Evolutionary conservation across 2,329 filamentous ascomycete species (phyloP).

Genomic region (Aspergillus intermedius): DNA sequence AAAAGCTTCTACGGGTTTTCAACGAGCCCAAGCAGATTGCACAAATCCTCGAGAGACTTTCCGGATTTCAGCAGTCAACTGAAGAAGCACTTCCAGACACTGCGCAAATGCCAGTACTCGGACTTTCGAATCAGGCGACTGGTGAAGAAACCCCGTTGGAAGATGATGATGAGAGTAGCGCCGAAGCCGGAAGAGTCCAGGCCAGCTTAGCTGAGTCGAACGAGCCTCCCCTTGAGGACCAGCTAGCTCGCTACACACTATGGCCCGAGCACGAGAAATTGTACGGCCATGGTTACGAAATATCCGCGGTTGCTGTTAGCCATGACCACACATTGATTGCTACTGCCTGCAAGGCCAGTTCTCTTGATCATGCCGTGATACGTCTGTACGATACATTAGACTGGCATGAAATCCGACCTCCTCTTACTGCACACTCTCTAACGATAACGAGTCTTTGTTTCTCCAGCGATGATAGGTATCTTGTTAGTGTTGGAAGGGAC

Average conservation of each 20-base stretch:
- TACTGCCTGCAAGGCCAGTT: constrained; percentile 88
- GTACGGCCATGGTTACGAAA: constrained; percentile 96
- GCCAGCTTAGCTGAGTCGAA: constrained; percentile 48
- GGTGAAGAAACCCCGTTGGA: constrained; percentile 36
- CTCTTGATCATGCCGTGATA: constrained; percentile 89
- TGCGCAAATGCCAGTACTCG: constrained; percentile 89
- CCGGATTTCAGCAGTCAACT: constrained; percentile 48
- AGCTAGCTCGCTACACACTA: constrained; percentile 79
- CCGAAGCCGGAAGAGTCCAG: constrained; percentile 12
- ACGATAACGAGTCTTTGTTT: constrained; percentile 81
- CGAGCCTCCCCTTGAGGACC: constrained; percentile 81
- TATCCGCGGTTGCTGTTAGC: constrained; percentile 75
- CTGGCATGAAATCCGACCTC: constrained; percentile 82
- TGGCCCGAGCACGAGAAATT: constrained; percentile 97
- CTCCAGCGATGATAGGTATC: constrained; percentile 62
- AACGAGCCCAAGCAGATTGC: constrained; percentile 80
- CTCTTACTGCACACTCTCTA: constrained; percentile 75
- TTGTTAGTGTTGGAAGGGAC: constrained; percentile 87
- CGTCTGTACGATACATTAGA: constrained; percentile 77
- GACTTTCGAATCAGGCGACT: constrained; percentile 91
- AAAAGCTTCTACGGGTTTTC: constrained; percentile 96
- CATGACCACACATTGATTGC: constrained; percentile 71
- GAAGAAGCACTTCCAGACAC: constrained; percentile 63
- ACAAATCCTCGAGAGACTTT: constrained; percentile 61
- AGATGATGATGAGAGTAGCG: constrained; percentile 38